Conservation (phyloP, 441 rosid species). For the Syzygium malaccense region DNA sequence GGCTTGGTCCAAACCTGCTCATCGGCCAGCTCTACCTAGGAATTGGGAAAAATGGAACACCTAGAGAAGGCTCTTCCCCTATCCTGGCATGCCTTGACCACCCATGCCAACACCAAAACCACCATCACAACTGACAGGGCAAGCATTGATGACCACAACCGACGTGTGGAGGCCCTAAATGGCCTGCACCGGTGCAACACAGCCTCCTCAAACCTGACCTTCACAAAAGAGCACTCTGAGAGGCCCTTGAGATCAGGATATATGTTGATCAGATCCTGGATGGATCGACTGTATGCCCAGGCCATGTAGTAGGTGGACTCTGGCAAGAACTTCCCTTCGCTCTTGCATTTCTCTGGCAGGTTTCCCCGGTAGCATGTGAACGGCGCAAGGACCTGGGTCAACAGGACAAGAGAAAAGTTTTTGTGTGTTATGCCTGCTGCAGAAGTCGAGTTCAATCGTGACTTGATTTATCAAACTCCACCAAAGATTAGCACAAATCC, state of each 20-base stretch:
- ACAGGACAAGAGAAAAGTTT: background rate
- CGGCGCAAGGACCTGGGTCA: constrained; percentile 32
- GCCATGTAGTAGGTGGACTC: constrained; percentile 27
- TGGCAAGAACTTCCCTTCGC: constrained; percentile 33
- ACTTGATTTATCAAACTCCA: background rate
- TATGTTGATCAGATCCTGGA: constrained; percentile 30
- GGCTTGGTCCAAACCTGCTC: background rate
- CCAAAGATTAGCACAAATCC: background rate
- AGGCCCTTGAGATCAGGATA: constrained; percentile 43
- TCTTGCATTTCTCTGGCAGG: constrained; percentile 19
- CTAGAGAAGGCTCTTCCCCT: constrained; percentile 27
- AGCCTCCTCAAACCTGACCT: constrained; percentile 26
- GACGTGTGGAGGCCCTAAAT: constrained; percentile 15
- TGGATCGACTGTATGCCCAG: constrained; percentile 36
- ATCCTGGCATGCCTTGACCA: constrained; percentile 36
- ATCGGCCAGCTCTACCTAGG: background rate
- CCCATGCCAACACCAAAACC: constrained; percentile 27
- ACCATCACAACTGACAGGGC: constrained; percentile 42
- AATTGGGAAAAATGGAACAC: constrained; percentile 23
- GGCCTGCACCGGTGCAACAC: constrained; percentile 39
- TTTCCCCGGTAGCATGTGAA: constrained; percentile 36
- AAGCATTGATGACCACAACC: constrained; percentile 47
- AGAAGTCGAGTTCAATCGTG: background rate
- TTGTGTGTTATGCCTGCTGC: background rate
- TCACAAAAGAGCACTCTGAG: constrained; percentile 33